A percentile compares a stretch with the other conserved stretches of the same genome.
Evolutionary conservation across 495 filamentous ascomycete genomes (phyloP).

Genomic region (Staphylotrichum tortipilum): DNA sequence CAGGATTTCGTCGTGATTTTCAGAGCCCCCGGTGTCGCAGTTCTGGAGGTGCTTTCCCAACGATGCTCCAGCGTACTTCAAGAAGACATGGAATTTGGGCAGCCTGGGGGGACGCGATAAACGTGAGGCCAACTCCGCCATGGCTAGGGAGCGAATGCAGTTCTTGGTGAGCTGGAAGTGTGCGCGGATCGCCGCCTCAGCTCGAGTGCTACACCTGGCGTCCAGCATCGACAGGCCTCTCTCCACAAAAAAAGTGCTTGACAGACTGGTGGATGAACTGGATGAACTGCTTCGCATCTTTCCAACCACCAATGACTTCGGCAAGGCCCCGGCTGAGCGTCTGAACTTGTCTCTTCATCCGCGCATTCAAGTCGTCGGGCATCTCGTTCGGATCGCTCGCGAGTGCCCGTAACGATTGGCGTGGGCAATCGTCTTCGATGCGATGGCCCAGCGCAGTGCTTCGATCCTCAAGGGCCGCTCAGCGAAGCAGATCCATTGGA

Average conservation of each 20-base stretch:
- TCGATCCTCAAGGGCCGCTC: constrained; percentile 15
- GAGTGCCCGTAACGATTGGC: constrained; percentile 13
- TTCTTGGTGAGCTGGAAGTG: constrained; percentile 15
- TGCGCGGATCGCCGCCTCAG: constrained; percentile 10
- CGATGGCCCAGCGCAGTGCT: constrained; percentile 28
- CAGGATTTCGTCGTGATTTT: too few relatives aligned
- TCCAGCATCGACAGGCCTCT: constrained; percentile 15
- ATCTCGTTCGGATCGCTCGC: constrained; percentile 6
- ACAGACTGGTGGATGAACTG: constrained; percentile 38
- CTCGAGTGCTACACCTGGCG: neutral
- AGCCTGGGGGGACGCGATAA: too few relatives aligned
- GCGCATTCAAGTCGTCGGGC: constrained; percentile 4
- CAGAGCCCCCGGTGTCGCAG: too few relatives aligned
- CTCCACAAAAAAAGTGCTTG: constrained; percentile 30
- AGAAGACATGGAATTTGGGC: too few relatives aligned
- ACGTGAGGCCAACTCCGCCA: too few relatives aligned
- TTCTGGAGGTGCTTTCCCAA: too few relatives aligned
- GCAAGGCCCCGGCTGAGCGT: constrained; percentile 29
- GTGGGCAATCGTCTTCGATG: constrained; percentile 15
- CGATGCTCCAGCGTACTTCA: too few relatives aligned
- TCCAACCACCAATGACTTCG: constrained; percentile 22
- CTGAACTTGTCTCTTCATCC: constrained; percentile 23
- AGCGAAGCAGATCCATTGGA: constrained; percentile 31
- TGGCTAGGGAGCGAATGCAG: constrained; percentile 16
- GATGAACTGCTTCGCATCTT: constrained; percentile 17